A percentile compares a stretch with the other conserved stretches of the same genome.
Conservation (phyloP, 2,329 filamentous ascomycete species). For the Penicillium sp. region DNA sequence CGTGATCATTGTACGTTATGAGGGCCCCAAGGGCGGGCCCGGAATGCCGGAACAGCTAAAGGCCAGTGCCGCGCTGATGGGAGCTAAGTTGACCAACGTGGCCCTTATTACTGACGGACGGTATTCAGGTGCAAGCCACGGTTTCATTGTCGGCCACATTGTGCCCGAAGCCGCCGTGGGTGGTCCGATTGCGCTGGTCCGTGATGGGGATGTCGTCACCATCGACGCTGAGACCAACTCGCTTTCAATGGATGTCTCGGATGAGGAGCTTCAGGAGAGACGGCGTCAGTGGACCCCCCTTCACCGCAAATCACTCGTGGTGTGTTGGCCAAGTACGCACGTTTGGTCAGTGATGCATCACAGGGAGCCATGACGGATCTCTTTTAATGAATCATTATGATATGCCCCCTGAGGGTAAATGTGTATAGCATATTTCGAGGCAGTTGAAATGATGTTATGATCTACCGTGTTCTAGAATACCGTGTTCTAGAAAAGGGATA, state of each 20-base stretch:
- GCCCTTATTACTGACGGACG: slow-evolving; percentile 90
- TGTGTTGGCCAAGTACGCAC: slow-evolving; percentile 84
- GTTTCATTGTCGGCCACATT: slow-evolving; percentile 92
- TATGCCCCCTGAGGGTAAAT: neutral
- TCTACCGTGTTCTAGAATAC: neutral
- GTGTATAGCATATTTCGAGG: neutral
- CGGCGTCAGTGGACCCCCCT: slow-evolving; percentile 68
- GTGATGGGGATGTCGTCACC: slow-evolving; percentile 75
- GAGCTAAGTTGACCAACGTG: slow-evolving; percentile 80
- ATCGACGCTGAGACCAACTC: slow-evolving; percentile 80
- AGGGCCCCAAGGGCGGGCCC: slow-evolving; percentile 88
- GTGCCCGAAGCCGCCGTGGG: slow-evolving; percentile 85
- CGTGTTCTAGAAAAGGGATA: slow-evolving; percentile 1
- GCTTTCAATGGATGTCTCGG: slow-evolving; percentile 68
- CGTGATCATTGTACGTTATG: slow-evolving; percentile 87
- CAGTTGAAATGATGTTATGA: slow-evolving; percentile 2
- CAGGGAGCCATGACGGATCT: slow-evolving; percentile 87
- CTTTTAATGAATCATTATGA: slow-evolving; percentile 34
- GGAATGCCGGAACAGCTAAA: slow-evolving; percentile 96
- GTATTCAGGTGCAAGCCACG: slow-evolving; percentile 84
- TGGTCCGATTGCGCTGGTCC: slow-evolving; percentile 79
- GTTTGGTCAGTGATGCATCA: slow-evolving; percentile 84
- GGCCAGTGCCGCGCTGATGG: slow-evolving; percentile 87
- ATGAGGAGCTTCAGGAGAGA: slow-evolving; percentile 68
- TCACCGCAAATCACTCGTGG: slow-evolving; percentile 74